A percentile compares a stretch with the other conserved stretches of the same genome.
Conservation (phyloP, 2,329 filamentous ascomycete genomes). For the Emergomyces africanus region DNA sequence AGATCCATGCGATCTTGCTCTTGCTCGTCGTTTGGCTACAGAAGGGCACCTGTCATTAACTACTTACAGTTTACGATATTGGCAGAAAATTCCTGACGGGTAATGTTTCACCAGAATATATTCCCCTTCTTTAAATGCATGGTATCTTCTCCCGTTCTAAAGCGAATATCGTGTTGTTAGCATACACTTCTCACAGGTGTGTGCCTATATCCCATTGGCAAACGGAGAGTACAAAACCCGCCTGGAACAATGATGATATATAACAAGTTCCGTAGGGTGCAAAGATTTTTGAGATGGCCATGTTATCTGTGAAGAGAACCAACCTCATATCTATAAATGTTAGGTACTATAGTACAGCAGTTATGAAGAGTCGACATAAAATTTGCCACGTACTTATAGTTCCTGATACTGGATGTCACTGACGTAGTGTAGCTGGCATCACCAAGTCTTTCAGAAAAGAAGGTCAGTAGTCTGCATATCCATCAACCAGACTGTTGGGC, state of each 20-base stretch:
- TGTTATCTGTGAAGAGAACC: neutral
- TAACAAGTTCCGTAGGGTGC: neutral
- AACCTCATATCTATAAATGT: neutral
- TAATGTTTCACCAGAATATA: neutral
- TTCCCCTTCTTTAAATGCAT: slow-evolving; percentile 1
- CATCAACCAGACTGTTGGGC: neutral
- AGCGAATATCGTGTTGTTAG: neutral
- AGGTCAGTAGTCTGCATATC: neutral
- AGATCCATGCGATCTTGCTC: slow-evolving; percentile 11
- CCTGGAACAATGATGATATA: neutral
- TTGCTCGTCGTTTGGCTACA: slow-evolving; percentile 9
- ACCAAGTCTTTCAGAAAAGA: neutral
- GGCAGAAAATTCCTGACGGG: neutral
- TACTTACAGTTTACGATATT: neutral
- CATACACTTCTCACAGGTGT: neutral
- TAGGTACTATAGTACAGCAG: neutral
- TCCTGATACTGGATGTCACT: neutral
- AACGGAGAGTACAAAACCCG: neutral
- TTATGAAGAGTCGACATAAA: neutral
- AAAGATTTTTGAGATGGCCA: neutral
- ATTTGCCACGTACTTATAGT: neutral
- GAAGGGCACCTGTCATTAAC: neutral
- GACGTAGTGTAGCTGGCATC: slow-evolving; percentile 1
- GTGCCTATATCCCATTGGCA: neutral
- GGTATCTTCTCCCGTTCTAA: slow-evolving; percentile 2